phyloP scores from a whole-genome alignment of 441 rosid genomes.

The Melastoma candidum region DNA sequence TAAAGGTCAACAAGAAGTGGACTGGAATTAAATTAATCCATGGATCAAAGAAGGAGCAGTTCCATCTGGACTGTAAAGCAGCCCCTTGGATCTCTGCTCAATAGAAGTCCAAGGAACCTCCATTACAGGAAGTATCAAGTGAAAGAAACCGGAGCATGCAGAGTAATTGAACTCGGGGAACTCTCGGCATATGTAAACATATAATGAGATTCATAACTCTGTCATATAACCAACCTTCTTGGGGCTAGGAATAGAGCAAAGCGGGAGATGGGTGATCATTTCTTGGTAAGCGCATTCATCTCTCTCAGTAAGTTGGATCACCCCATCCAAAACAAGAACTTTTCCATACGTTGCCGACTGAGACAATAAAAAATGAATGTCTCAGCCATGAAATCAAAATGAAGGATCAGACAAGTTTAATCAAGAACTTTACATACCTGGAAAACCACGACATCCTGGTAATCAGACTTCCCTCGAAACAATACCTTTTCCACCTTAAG shows the following conservation, averaged over 20 bases:
- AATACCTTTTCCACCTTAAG: slow-evolving; percentile 82
- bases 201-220: too few relatives aligned
- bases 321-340: slow-evolving; percentile 88
- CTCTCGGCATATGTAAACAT: too few relatives aligned
- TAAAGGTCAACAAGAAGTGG: too few relatives aligned
- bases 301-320: slow-evolving; percentile 90
- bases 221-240: slow-evolving; percentile 42
- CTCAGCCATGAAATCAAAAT: slow-evolving; percentile 1
- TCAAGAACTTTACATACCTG: slow-evolving; percentile 42
- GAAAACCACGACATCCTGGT: slow-evolving; percentile 89
- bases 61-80: too few relatives aligned
- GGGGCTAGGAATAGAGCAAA: slow-evolving; percentile 79
- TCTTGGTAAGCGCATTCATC: slow-evolving; percentile 98
- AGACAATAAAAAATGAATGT: slow-evolving; percentile 4
- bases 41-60: too few relatives aligned
- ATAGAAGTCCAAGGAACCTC: too few relatives aligned
- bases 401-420: neutral
- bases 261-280: slow-evolving; percentile 94
- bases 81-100: too few relatives aligned
- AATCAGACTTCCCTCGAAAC: slow-evolving; percentile 91
- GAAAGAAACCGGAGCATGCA: too few relatives aligned
- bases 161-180: too few relatives aligned
- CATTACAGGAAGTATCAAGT: too few relatives aligned
- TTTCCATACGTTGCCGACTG: slow-evolving; percentile 95
- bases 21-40: too few relatives aligned